phyloP scores from a whole-genome alignment of 768 basidiomycete species.

The Pleurotus platypus region DNA sequence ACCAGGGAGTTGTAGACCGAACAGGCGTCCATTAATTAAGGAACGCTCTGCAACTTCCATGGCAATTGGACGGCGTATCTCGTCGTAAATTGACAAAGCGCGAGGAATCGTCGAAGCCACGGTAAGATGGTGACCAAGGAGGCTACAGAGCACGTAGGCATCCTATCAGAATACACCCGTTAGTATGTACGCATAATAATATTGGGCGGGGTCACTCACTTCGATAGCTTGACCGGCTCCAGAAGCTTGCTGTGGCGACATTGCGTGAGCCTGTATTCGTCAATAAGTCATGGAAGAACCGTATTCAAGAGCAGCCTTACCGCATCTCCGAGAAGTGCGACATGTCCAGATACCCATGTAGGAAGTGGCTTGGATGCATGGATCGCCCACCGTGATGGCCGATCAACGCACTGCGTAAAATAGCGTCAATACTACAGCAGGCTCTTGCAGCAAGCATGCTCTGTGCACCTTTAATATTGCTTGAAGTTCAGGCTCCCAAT shows the following conservation, averaged over 20 bases:
- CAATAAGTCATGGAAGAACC: not conserved
- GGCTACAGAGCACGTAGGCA: slow-evolving; percentile 42
- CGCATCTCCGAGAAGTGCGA: slow-evolving; percentile 44
- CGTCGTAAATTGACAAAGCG: slow-evolving; percentile 32
- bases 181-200: not conserved
- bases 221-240: slow-evolving; percentile 53
- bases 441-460: not conserved
- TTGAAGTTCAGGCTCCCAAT: slow-evolving; percentile 44
- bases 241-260: slow-evolving; percentile 42
- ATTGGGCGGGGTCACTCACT: slow-evolving; percentile 19
- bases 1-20: slow-evolving; percentile 19
- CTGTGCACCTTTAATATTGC: slow-evolving; percentile 36
- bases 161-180: slow-evolving; percentile 24
- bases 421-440: too few species aligned
- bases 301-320: slow-evolving; percentile 15
- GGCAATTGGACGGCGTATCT: slow-evolving; percentile 32
- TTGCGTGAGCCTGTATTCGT: slow-evolving; percentile 37
- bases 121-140: slow-evolving; percentile 31
- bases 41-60: slow-evolving; percentile 24
- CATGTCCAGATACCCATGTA: slow-evolving; percentile 30
- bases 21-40: slow-evolving; percentile 24
- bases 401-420: slow-evolving; percentile 25
- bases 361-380: slow-evolving; percentile 32
- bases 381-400: slow-evolving; percentile 36
- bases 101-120: slow-evolving; percentile 19